Base-by-base conservation (phyloP, 108 stramenopile genomes). In the Fistulifera solaris region DNA sequence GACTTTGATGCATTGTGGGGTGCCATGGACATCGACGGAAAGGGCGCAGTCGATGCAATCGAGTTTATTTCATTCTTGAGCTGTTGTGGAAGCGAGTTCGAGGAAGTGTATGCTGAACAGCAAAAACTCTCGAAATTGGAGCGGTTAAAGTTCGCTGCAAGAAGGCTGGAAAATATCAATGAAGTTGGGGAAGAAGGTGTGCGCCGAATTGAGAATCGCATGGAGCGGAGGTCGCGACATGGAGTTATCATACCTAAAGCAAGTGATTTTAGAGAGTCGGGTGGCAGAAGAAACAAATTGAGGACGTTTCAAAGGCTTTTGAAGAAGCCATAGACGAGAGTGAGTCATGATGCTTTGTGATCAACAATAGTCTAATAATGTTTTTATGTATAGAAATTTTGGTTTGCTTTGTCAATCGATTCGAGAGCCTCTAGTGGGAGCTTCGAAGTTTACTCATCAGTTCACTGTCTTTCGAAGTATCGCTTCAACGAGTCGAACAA, bases 1-100 rank as follows among this genome's bases (percentile, higher is more conserved):
- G 62, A 70, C 41, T 70, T 70, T 42, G 52, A 63, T 39, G 40
- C 52, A 3, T 40, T 70, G 27, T 70, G 62, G 62, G 26, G 47
- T 39, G 57, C 62, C 18, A 48, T 70, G 25, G 67, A 68, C 63
- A 44, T 68, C 17, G 61, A 68, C n/a, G 44, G 42, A 8, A 25
- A 23, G 6, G 68, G 62, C 7, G 21, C 16, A 16, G 51, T 70
- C 8, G 68, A 70, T 42, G 51, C 58, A 6, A 4, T 70, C 8
- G 68, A 70, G 39, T 70, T 70, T 25, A 42, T 54, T 47, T 19
- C 44, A 0, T 53, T 63, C 26, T 38, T 70, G 35, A 52, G 40
- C 38, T 21, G 17, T 13, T 70, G 68, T 52, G 68, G 62, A 8
- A 19, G 38, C 15, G 56, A 57, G 40, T 68, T 68, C 28, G 61